A percentile compares a stretch with the other conserved stretches of the same genome.
Evolutionary conservation across 305 asterid species (phyloP).

Genomic region (Ilex paraguariensis): DNA sequence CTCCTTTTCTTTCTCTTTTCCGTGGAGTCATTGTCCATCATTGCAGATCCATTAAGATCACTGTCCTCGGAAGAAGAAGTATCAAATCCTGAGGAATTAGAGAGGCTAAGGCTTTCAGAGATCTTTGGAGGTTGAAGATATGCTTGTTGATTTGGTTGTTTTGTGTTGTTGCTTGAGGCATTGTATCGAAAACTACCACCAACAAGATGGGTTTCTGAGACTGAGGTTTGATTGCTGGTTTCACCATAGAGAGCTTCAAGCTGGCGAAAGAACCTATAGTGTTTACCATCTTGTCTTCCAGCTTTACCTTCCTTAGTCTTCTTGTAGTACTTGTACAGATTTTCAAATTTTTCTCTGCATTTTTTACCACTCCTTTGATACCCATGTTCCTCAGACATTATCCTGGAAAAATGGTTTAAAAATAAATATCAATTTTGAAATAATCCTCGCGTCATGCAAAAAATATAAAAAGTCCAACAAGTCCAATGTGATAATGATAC

Average conservation of each 20-base stretch:
- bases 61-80: slow-evolving; percentile 20
- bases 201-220: slow-evolving; percentile 2
- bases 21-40: neutral
- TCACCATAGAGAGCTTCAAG: slow-evolving; percentile 40
- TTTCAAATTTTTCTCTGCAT: slow-evolving; percentile 51
- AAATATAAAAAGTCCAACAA: too few relatives aligned
- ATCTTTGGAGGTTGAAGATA: slow-evolving; percentile 2
- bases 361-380: slow-evolving; percentile 41
- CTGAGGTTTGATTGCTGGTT: slow-evolving; percentile 11
- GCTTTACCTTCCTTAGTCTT: slow-evolving; percentile 45
- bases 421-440: too few relatives aligned
- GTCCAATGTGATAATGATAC: too few relatives aligned
- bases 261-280: slow-evolving; percentile 40
- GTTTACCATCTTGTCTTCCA: slow-evolving; percentile 45
- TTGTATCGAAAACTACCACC: slow-evolving; percentile 15
- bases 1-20: slow-evolving; percentile 21
- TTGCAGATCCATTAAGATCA: slow-evolving; percentile 1
- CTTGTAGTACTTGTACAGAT: slow-evolving; percentile 44
- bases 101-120: slow-evolving; percentile 6
- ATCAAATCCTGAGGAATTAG: slow-evolving; percentile 11
- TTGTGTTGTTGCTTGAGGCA: neutral
- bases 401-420: neutral
- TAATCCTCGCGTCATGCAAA: too few relatives aligned
- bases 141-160: slow-evolving; percentile 8
- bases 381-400: slow-evolving; percentile 29